Evolutionary conservation across 371 early-diverging fungal genomes (phyloP).

Genomic region (Circinella umbellata): DNA sequence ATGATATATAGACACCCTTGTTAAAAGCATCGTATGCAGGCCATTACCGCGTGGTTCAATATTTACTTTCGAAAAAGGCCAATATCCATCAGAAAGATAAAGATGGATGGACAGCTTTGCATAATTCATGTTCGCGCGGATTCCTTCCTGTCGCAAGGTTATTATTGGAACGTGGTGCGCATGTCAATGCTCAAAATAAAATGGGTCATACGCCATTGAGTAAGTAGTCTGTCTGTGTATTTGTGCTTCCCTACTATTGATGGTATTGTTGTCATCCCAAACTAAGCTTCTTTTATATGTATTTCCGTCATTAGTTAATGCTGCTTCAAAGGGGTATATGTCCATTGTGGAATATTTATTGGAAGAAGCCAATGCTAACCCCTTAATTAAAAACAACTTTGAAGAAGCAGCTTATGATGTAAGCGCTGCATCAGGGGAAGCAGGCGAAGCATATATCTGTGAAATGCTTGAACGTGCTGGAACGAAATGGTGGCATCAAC

Average conservation of each 20-base stretch:
- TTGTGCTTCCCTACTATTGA: no score
- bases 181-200: constrained; percentile 66
- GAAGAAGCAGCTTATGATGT: constrained; percentile 85
- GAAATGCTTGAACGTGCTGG: constrained; percentile 70
- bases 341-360: constrained; percentile 73
- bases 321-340: constrained; percentile 75
- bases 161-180: constrained; percentile 61
- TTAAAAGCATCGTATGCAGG: constrained; percentile 81
- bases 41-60: constrained; percentile 64
- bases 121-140: constrained; percentile 76
- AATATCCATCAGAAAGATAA: constrained; percentile 72
- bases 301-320: constrained; percentile 59
- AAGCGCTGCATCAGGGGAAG: constrained; percentile 69
- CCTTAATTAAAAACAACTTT: constrained; percentile 67
- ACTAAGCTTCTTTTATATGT: no score
- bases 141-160: constrained; percentile 63
- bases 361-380: constrained; percentile 64
- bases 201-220: constrained; percentile 82
- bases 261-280: no score
- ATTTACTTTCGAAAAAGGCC: constrained; percentile 67
- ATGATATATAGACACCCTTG: constrained; percentile 69
- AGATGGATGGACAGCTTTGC: constrained; percentile 89
- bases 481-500: constrained; percentile 43
- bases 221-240: constrained; percentile 32
- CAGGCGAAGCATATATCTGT: constrained; percentile 66